These are phyloP conservation scores for Beauveria scarabaeidicola DNA, from an alignment of 2,329 filamentous ascomycete species.

Conservation along the genomic window DNA sequence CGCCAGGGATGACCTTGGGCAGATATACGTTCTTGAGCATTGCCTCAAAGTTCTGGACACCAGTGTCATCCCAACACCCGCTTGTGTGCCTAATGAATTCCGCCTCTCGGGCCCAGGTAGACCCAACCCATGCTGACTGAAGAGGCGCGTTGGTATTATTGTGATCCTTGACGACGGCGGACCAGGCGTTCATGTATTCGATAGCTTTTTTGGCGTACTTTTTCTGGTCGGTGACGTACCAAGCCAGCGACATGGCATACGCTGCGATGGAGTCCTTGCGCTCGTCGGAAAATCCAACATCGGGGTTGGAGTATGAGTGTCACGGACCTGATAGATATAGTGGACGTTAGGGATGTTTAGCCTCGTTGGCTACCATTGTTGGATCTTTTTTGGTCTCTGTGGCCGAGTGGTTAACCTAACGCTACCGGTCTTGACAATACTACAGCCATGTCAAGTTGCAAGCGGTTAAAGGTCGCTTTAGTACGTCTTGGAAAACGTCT, in stretches of 20 bases:
- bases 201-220: constrained; percentile 19
- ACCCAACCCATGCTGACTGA: constrained; percentile 20
- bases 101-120: constrained; percentile 18
- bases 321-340: too few species aligned
- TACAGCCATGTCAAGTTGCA: too few species aligned
- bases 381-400: too few species aligned
- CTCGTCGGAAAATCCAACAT: too few species aligned
- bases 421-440: too few species aligned
- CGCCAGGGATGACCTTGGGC: not conserved
- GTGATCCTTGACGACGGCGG: constrained; percentile 17
- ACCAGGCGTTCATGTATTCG: constrained; percentile 19
- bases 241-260: constrained; percentile 20
- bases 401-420: too few species aligned
- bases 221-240: constrained; percentile 14
- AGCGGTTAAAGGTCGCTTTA: too few species aligned
- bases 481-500: too few species aligned
- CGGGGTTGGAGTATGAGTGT: too few species aligned
- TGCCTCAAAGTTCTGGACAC: constrained; percentile 2
- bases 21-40: not conserved
- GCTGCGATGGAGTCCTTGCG: constrained; percentile 20
- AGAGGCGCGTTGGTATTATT: constrained; percentile 19
- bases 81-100: constrained; percentile 20
- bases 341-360: too few species aligned
- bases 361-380: too few species aligned
- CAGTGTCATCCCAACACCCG: constrained; percentile 17